Base-by-base conservation (phyloP, 1,284 basidiomycete genomes). In the Ustilago nuda region DNA sequence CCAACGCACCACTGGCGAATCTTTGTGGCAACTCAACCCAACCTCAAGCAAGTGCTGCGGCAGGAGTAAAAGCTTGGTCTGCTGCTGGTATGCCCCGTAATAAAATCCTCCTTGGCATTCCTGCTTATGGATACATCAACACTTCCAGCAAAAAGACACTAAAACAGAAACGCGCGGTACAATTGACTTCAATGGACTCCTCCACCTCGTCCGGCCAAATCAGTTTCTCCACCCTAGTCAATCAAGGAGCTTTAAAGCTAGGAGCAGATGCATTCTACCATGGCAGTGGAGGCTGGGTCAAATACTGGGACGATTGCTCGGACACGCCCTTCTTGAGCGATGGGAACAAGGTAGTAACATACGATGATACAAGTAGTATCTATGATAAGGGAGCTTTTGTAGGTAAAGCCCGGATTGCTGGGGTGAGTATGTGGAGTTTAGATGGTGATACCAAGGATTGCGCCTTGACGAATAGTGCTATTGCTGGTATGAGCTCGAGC, bases 301-400 rank as follows among this genome's bases (percentile, higher is more conserved):
- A 77, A 58, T 75, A 82, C 43, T 81, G 81, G 82, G 82, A 83
- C 67, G 67, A 74, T 56, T 82, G 82, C 33, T 78, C 79, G 30
- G 75, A 83, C 51, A 82, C 80, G 1, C 82, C 82, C 1, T 83
- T 61, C 65, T 60, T 83, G 4, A 35, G 64, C 50, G 74, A 81
- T 56, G 81, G 75, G 7, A 46, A 56, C 11, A 61, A 19, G 19
- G 70, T 82, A n/a, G 58, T 83, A 17, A 82, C 76, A 23, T 83
- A 83, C 58, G 82, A 83, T 63, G 82, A 83, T 57, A 72, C 81
- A 3, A 66, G 61, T 19, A 78, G 75, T 17, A 61, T 80, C 45
- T 77, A 64, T 56, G 82, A 83, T 56, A 83, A 83, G 59, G 81
- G 71, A 11, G 66, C 71, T 0, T 83, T 83, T 68, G 74, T 76